Evolutionary conservation across 1,284 basidiomycete species (phyloP).

Genomic region (Microbotryum intermedium): DNA sequence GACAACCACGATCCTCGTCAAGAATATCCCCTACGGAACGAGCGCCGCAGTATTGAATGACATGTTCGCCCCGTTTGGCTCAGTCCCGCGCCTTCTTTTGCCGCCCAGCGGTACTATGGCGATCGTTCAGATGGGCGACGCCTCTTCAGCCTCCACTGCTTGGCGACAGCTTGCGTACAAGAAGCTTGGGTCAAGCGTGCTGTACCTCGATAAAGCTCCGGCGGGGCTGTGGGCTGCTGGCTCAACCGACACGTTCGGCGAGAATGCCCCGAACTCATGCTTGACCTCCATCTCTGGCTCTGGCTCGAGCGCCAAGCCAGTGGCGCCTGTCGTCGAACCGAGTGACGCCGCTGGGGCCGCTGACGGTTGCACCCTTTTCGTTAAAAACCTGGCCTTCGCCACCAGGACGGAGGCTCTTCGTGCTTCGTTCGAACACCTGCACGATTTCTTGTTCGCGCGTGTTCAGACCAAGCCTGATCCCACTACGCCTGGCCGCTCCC

Average conservation of each 20-base stretch:
- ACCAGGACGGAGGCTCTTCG: constrained; percentile 71
- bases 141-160: constrained; percentile 61
- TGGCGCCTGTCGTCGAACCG: constrained; percentile 38
- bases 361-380: constrained; percentile 74
- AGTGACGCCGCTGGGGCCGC: constrained; percentile 47
- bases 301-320: constrained; percentile 38
- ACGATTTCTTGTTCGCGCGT: constrained; percentile 77
- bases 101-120: constrained; percentile 92
- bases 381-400: constrained; percentile 88
- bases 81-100: constrained; percentile 66
- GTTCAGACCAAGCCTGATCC: constrained; percentile 87
- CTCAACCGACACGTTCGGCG: constrained; percentile 6
- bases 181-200: constrained; percentile 74
- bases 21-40: constrained; percentile 94
- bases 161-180: constrained; percentile 80
- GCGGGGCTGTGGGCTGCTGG: constrained; percentile 53
- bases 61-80: constrained; percentile 70
- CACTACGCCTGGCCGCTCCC: constrained; percentile 50
- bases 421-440: constrained; percentile 64
- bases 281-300: background rate
- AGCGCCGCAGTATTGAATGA: constrained; percentile 62
- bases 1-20: constrained; percentile 79
- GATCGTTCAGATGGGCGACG: constrained; percentile 72
- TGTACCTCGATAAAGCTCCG: constrained; percentile 92
- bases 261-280: constrained; percentile 1